Evolutionary conservation across 192 early-diverging fungal genomes (phyloP).

Genomic region (Kickxella alabastrina): DNA sequence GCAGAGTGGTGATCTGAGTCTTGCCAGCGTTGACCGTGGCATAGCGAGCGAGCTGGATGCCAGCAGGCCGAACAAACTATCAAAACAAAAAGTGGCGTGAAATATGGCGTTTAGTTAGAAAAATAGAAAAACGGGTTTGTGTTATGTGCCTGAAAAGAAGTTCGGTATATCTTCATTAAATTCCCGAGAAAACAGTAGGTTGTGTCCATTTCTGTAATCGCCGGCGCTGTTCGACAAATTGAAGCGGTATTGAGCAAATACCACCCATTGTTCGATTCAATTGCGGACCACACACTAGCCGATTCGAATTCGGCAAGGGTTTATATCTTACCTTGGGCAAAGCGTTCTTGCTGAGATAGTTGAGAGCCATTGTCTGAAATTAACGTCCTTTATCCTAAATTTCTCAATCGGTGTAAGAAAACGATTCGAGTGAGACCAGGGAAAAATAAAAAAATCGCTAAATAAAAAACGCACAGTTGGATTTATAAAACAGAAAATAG

Average conservation of each 20-base stretch:
- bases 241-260: too few species aligned
- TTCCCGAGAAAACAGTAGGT: too few species aligned
- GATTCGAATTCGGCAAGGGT: too few species aligned
- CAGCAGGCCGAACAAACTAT: constrained; percentile 44
- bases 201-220: too few species aligned
- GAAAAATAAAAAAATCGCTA: neutral
- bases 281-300: too few species aligned
- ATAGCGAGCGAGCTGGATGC: constrained; percentile 44
- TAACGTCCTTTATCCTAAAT: neutral
- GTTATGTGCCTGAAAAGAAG: neutral
- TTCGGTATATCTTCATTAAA: too few species aligned
- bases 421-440: neutral
- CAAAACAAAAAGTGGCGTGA: neutral
- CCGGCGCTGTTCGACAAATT: too few species aligned
- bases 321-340: constrained; percentile 52
- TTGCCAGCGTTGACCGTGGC: constrained; percentile 37
- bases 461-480: too few species aligned
- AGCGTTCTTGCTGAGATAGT: constrained; percentile 39
- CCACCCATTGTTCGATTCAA: too few species aligned
- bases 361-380: constrained; percentile 41
- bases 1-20: constrained; percentile 66
- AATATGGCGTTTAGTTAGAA: neutral
- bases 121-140: neutral
- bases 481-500: neutral
- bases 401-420: neutral